Base-by-base conservation (phyloP, 2,329 filamentous ascomycete genomes). In the Fusarium sp. region DNA sequence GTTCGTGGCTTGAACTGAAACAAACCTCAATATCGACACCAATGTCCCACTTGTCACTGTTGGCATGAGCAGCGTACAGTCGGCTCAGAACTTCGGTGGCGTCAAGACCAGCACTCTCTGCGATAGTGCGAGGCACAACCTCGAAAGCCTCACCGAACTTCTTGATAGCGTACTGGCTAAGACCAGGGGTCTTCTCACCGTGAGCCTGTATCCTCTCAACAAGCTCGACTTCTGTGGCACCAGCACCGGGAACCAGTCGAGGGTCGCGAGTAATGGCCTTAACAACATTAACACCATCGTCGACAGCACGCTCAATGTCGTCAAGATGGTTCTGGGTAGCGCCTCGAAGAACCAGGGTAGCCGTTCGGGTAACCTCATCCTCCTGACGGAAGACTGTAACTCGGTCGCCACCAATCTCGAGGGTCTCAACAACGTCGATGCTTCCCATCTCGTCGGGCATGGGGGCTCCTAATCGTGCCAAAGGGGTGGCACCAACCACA, bases 371-470 rank as follows among this genome's bases (percentile, higher is more conserved):
- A 58, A 90, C 88, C 75, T 97, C 93, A 77, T 93, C 90, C 81
- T 99, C 96, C 86, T 99, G 96, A 76, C 97, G 88, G 89, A 99
- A 99, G 63, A 99, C 95, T 43, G 96, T 99, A 63, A 99, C 97
- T 67, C 96, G 92, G 85, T 99, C 96, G 74, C 96, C 96, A 71
- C 96, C 96, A 79, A 99, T 98, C 83, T 99, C 96, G 46, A 97
- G 87, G 3, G 97, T 98, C 87, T 99, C 96, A 32, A 99, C 96
- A 60, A 99, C 82, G 79, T 99, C 96, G 69, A 99, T 90, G 75
- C 83, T 92, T 71, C 96, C 96, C 94, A 97, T 98, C 86, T 99
- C 96, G 75, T 99, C 96, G n/a, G 97, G 96, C 96, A 99, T 99
- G 46, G 96, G 96, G 18, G 97, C 96, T 71, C 96, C 96, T 49